phyloP scores from a whole-genome alignment of 768 basidiomycete genomes.

The Suillus weaverae region DNA sequence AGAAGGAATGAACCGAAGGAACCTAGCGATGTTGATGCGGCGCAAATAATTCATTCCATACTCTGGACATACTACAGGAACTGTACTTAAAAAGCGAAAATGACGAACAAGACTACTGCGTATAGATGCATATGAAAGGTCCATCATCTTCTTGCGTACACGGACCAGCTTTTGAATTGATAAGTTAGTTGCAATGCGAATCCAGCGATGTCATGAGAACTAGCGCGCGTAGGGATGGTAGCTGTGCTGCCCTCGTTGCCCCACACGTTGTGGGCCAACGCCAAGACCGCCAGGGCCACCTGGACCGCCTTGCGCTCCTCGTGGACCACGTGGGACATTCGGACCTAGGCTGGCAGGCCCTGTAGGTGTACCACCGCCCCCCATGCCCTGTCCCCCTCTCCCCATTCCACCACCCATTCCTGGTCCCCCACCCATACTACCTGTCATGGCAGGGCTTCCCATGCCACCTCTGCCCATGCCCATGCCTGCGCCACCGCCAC shows the following conservation, averaged over 20 bases:
- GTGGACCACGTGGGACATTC: slow-evolving; percentile 66
- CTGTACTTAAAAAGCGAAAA: background rate
- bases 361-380: slow-evolving; percentile 36
- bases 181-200: slow-evolving; percentile 10
- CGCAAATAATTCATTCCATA: slow-evolving; percentile 1
- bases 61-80: slow-evolving; percentile 3
- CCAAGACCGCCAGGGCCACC: slow-evolving; percentile 44
- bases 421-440: slow-evolving; percentile 38
- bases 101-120: slow-evolving; percentile 3
- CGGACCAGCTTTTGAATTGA: slow-evolving; percentile 7
- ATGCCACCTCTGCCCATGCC: slow-evolving; percentile 37
- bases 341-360: slow-evolving; percentile 47
- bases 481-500: slow-evolving; percentile 31
- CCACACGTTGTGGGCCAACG: slow-evolving; percentile 74
- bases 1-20: background rate
- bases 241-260: slow-evolving; percentile 72
- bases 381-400: slow-evolving; percentile 39
- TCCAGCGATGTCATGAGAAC: slow-evolving; percentile 12
- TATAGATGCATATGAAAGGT: slow-evolving; percentile 9
- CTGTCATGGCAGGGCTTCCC: slow-evolving; percentile 32
- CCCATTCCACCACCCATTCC: slow-evolving; percentile 43
- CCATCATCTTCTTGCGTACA: slow-evolving; percentile 3
- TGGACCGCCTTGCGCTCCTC: slow-evolving; percentile 57
- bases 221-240: slow-evolving; percentile 85
- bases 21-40: background rate